A percentile compares a stretch with the other conserved stretches of the same genome.
Evolutionary conservation across 768 basidiomycete species (phyloP).

Genomic region (Pleurotus ostreatus): DNA sequence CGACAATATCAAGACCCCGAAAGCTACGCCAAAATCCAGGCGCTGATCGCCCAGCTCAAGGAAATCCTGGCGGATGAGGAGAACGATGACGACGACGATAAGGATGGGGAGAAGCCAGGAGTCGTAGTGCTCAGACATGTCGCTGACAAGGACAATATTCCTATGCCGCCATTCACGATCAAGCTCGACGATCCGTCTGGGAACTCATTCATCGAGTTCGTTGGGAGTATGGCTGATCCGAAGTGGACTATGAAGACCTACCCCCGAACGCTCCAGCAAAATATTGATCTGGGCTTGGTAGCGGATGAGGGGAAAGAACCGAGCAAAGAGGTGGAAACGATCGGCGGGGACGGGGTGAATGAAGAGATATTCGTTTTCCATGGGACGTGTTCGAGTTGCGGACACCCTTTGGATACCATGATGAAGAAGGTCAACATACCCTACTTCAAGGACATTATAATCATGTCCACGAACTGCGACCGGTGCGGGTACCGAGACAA

Average conservation of each 20-base stretch:
- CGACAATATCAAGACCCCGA: constrained; percentile 75
- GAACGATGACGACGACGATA: constrained; percentile 38
- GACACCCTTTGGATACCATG: constrained; percentile 73
- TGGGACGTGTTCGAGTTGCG: constrained; percentile 86
- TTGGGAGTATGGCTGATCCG: constrained; percentile 82
- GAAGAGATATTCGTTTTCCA: constrained; percentile 91
- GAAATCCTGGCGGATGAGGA: constrained; percentile 61
- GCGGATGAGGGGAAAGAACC: constrained; percentile 26
- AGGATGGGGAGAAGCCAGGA: constrained; percentile 23
- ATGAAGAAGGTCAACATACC: constrained; percentile 98
- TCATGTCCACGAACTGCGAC: constrained; percentile 98
- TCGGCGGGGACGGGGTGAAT: constrained; percentile 38
- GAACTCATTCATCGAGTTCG: constrained; percentile 94
- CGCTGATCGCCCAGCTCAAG: constrained; percentile 62
- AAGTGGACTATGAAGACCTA: constrained; percentile 91
- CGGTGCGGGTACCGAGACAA: constrained; percentile 95
- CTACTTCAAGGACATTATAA: constrained; percentile 96
- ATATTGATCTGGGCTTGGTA: constrained; percentile 72
- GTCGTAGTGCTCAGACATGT: constrained; percentile 23
- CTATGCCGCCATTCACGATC: constrained; percentile 75
- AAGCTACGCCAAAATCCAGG: constrained; percentile 70
- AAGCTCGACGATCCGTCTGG: constrained; percentile 91
- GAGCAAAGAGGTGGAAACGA: neutral
- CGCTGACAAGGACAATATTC: constrained; percentile 34
- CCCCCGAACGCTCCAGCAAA: constrained; percentile 75